Evolutionary conservation across 805 yeast species (phyloP).

Genomic region (Kodamaea neixiangensis): DNA sequence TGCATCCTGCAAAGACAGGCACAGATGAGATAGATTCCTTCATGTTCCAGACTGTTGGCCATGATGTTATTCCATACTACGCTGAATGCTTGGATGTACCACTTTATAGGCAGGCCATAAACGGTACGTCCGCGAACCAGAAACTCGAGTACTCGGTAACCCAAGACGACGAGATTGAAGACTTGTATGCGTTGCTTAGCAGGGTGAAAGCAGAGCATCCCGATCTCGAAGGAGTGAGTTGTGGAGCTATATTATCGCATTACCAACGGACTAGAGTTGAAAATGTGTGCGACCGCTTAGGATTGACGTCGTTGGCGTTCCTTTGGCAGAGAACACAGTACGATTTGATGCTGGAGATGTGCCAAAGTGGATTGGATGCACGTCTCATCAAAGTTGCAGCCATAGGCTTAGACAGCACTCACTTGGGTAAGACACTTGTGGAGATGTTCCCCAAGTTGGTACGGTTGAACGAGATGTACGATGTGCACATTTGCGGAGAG

Average conservation of each 20-base stretch:
- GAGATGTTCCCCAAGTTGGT: conserved; percentile 61
- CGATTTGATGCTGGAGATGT: conserved; percentile 82
- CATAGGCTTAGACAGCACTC: conserved; percentile 65
- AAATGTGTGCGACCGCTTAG: conserved; percentile 76
- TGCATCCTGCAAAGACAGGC: conserved; percentile 57
- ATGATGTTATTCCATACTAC: conserved; percentile 67
- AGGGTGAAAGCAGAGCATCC: conserved; percentile 58
- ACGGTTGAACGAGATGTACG: conserved; percentile 62
- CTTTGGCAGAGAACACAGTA: conserved; percentile 90
- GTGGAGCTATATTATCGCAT: conserved; percentile 95
- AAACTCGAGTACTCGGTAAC: conserved; percentile 70
- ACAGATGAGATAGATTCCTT: conserved; percentile 82
- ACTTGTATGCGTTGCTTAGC: conserved; percentile 56
- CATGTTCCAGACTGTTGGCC: conserved; percentile 98
- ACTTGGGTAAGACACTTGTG: conserved; percentile 68
- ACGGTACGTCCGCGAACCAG: conserved; percentile 63
- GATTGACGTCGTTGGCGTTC: conserved; percentile 68
- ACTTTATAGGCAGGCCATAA: conserved; percentile 66
- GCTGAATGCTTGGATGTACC: conserved; percentile 77
- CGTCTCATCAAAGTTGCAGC: conserved; percentile 92
- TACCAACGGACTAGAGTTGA: conserved; percentile 95
- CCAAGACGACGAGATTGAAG: conserved; percentile 83
- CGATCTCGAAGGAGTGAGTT: conserved; percentile 81
- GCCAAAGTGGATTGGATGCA: conserved; percentile 68
- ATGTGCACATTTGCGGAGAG: conserved; percentile 95